These are phyloP conservation scores for Brettanomyces bruxellensis DNA, from an alignment of 805 yeast species.

Conservation along the genomic window DNA sequence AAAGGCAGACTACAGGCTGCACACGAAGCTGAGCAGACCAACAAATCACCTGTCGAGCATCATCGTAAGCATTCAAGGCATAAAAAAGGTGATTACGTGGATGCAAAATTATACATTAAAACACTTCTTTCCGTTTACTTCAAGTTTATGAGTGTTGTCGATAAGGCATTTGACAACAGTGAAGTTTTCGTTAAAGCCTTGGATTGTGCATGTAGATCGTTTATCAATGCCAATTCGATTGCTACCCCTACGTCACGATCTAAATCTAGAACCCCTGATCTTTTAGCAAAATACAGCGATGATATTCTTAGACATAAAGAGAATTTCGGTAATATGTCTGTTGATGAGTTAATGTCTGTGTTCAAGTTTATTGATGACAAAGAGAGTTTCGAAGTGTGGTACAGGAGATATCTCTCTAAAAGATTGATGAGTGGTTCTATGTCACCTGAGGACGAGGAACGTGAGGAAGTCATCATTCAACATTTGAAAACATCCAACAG, in stretches of 20 bases:
- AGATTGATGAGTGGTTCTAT: constrained; percentile 70
- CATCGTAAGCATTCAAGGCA: background rate
- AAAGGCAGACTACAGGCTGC: constrained; percentile 22
- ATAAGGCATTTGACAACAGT: constrained; percentile 59
- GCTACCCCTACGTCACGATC: constrained; percentile 59
- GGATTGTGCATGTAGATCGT: constrained; percentile 80
- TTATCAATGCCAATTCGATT: constrained; percentile 73
- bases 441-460: constrained; percentile 75
- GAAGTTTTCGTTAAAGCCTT: constrained; percentile 77
- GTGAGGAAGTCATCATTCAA: constrained; percentile 78
- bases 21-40: constrained; percentile 3
- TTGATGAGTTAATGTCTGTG: constrained; percentile 78
- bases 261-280: constrained; percentile 80
- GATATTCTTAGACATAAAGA: constrained; percentile 69
- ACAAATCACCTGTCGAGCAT: background rate
- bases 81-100: constrained; percentile 25
- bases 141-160: constrained; percentile 58
- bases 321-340: constrained; percentile 62
- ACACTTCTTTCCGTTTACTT: constrained; percentile 63
- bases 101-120: constrained; percentile 75
- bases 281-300: constrained; percentile 85
- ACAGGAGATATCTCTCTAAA: constrained; percentile 81
- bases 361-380: constrained; percentile 87
- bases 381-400: constrained; percentile 90
- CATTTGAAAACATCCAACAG: constrained; percentile 84